Conservation (phyloP, 1,284 basidiomycete genomes). For the Cryptococcus sp. region DNA sequence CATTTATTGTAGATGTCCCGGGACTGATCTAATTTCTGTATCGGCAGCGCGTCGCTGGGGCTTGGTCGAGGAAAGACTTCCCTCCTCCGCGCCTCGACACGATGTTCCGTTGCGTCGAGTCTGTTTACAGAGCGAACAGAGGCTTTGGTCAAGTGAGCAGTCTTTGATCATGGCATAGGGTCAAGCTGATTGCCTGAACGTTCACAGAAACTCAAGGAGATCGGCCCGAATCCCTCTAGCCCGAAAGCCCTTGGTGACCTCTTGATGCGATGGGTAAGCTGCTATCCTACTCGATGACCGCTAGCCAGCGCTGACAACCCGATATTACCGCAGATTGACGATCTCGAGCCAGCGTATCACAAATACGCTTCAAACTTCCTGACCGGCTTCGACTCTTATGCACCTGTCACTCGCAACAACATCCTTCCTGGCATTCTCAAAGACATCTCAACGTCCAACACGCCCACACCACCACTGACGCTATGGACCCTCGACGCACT, state of each 20-base stretch:
- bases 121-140: constrained; percentile 88
- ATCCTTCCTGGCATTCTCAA: constrained; percentile 70
- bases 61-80: constrained; percentile 93
- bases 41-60: constrained; percentile 79
- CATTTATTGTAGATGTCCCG: background rate
- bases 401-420: constrained; percentile 72
- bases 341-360: constrained; percentile 83
- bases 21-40: background rate
- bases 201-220: constrained; percentile 88
- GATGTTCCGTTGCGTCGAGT: constrained; percentile 93
- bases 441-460: constrained; percentile 67
- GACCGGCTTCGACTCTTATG: constrained; percentile 79
- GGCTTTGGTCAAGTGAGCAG: constrained; percentile 66
- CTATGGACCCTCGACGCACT: constrained; percentile 84
- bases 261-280: constrained; percentile 90
- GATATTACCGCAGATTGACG: constrained; percentile 69
- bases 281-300: constrained; percentile 6
- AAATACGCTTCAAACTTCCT: constrained; percentile 74
- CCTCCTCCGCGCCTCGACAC: constrained; percentile 87
- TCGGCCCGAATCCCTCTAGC: constrained; percentile 88
- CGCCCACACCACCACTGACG: constrained; percentile 56
- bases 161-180: background rate
- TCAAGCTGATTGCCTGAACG: background rate
- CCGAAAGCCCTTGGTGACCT: constrained; percentile 94
- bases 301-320: background rate